Evolutionary conservation across 345 rosid species (phyloP), one percentile per base, ranked within the genome.

Genomic region (Luvunga scandens): DNA sequence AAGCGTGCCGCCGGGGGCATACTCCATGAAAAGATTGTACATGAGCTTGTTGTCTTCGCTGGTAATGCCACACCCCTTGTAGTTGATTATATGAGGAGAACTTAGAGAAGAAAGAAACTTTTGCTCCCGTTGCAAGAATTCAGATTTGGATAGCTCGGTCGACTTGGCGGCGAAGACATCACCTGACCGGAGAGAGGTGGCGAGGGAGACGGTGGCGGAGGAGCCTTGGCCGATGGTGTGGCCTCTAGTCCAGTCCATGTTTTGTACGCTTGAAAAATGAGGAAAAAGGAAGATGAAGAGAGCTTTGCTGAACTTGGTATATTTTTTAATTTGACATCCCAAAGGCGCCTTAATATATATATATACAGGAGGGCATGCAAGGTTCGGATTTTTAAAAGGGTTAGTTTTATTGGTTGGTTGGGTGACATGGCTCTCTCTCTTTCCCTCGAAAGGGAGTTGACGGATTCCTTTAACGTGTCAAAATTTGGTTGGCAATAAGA

Each of bases 161-260:
- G 93, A 91, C 79, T 93, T 93, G 62, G 87, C 98, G 14, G 98
- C 98, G 28, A 89, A 79, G 50, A 81, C 39, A 3, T 86, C 83
- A 18, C 84, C 84, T 33, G 93, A 86, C 5, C 5, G 72, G 55
- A 55, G 69, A 53, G 69, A 75, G 24, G 87, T 80, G 77, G 93
- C 93, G 61, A 87, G 66, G 81, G 83, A 89, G 67, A 92, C 98
- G 83, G 91, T 81, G 84, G 98, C 97, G 2, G 95, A 83, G 33
- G 97, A 90, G 88, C 95, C 94, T 31, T 75, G 87, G 85, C 98
- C 97, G 69, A 92, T 78, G 77, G 82, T 65, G 75, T 66, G 86
- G 76, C 95, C 92, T 81, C 91, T 87, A 30, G 88, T 92, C 97
- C 98, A 93, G 72, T 81, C 85, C 94, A 89, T 92, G 30, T 22